Conservation (phyloP, 2,329 filamentous ascomycete genomes). For the Colletotrichum lupini region DNA sequence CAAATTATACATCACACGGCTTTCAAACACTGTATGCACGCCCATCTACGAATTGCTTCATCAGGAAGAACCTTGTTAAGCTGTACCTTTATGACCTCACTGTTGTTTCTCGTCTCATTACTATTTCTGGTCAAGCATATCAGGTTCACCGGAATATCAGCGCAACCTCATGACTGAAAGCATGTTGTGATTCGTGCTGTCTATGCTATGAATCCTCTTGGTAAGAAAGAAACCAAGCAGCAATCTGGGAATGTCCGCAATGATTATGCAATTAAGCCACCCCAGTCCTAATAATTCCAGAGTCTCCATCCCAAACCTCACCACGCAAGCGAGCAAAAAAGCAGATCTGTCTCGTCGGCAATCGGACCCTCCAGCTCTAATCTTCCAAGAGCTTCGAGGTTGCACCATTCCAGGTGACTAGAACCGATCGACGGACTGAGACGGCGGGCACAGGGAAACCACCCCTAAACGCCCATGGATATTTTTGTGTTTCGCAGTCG, state of each 20-base stretch:
- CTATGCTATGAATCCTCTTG: not conserved
- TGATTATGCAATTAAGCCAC: not conserved
- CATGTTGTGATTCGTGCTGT: not conserved
- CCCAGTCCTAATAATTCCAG: not conserved
- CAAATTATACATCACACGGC: fast-evolving
- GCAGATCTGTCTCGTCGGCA: not conserved
- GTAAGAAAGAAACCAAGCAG: not conserved
- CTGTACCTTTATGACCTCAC: not conserved
- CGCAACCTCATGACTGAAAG: not conserved
- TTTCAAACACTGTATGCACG: not conserved
- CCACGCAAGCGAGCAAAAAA: not conserved
- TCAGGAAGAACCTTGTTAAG: not conserved
- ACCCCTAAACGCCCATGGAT: conserved; percentile 14
- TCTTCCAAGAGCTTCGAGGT: conserved; percentile 22
- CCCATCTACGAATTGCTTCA: not conserved
- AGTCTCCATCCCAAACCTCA: not conserved
- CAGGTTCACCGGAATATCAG: not conserved
- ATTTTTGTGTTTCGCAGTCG: not conserved
- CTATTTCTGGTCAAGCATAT: not conserved
- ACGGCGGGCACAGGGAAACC: conserved; percentile 17
- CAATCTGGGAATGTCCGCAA: conserved; percentile 4
- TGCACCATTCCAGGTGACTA: conserved; percentile 16
- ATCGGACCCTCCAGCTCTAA: conserved; percentile 16
- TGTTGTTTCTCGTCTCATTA: not conserved
- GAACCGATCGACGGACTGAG: conserved; percentile 6